Evolutionary conservation across 2,329 filamentous ascomycete genomes (phyloP).

Genomic region (Fusarium siculi): DNA sequence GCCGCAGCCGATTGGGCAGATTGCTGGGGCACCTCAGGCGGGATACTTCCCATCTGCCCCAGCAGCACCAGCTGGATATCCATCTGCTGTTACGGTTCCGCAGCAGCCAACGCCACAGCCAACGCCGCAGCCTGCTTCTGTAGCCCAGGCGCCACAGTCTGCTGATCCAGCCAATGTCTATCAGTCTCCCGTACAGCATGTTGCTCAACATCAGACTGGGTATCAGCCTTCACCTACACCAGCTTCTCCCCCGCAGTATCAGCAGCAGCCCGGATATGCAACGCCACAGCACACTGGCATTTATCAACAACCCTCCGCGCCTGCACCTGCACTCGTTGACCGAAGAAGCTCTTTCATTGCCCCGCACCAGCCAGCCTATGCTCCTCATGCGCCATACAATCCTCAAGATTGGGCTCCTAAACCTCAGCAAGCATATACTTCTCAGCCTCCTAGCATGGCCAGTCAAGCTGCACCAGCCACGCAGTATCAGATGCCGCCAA

Average conservation of each 20-base stretch:
- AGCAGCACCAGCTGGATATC: neutral
- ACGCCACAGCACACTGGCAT: neutral
- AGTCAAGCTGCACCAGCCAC: neutral
- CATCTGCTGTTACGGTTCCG: neutral
- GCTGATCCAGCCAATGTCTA: accelerated
- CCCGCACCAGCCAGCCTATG: neutral
- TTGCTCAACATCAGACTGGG: neutral
- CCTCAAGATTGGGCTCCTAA: slow-evolving; percentile 26
- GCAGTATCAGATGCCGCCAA: slow-evolving; percentile 8
- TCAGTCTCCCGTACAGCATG: neutral
- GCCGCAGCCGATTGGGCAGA: neutral
- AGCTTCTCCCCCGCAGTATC: neutral
- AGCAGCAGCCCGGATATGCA: neutral
- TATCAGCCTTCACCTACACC: neutral
- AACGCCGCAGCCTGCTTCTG: neutral
- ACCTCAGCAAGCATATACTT: neutral
- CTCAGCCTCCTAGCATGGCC: accelerated
- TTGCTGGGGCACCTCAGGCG: neutral
- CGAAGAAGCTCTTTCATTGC: neutral
- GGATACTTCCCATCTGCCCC: slow-evolving; percentile 5
- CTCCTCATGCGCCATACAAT: slow-evolving; percentile 11
- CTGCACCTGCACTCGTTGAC: neutral
- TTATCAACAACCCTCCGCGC: neutral
- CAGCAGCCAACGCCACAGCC: neutral
- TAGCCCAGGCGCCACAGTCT: neutral